A percentile compares a stretch with the other conserved stretches of the same genome.
Conservation (phyloP, 73 alveolate genomes). For the Stentor coeruleus region DNA sequence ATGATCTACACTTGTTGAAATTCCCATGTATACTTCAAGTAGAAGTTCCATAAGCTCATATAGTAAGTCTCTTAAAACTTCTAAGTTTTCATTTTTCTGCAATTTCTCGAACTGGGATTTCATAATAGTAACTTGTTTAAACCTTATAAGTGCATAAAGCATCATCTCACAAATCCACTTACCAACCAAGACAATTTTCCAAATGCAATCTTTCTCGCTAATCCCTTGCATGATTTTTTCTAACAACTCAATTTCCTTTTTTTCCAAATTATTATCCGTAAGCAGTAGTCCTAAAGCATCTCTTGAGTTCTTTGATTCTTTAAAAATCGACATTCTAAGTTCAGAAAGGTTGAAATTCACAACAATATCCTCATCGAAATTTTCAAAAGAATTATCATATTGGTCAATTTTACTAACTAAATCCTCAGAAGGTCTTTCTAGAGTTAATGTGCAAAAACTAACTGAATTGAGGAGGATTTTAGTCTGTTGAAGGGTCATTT, state of each 20-base stretch:
- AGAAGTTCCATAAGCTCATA: not conserved
- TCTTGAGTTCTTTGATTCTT: not conserved
- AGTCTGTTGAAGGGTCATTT: not conserved
- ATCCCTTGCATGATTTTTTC: not conserved
- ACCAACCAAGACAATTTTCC: not conserved
- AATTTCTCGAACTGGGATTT: not conserved
- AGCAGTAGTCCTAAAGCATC: not conserved
- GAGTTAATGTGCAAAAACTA: not conserved
- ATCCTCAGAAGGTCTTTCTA: not conserved
- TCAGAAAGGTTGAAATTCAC: not conserved
- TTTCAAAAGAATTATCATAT: not conserved
- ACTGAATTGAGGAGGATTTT: no score
- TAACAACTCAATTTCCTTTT: not conserved
- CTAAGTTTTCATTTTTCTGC: not conserved
- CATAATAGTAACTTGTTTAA: not conserved
- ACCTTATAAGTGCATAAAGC: not conserved
- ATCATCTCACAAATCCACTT: not conserved
- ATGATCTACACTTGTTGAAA: not conserved
- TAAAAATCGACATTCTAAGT: not conserved
- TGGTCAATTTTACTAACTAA: not conserved
- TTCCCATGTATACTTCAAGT: not conserved
- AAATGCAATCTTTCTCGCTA: not conserved
- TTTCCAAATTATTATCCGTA: not conserved
- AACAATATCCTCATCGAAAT: not conserved
- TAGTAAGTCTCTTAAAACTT: not conserved